Evolutionary conservation across 1,284 basidiomycete genomes (phyloP).

Genomic region (Singerocomus inundabilis): DNA sequence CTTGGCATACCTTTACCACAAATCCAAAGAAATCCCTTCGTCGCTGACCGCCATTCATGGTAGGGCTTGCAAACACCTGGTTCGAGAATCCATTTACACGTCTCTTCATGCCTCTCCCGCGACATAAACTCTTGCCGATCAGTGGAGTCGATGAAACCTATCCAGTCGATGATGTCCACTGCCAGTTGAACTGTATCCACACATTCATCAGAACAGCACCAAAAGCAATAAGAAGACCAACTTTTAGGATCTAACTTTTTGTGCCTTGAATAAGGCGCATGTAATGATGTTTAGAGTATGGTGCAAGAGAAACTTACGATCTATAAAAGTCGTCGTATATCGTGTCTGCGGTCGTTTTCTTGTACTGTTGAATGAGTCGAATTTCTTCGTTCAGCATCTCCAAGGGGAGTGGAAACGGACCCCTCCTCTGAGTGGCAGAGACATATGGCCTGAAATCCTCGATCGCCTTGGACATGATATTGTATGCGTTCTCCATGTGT

Average conservation of each 20-base stretch:
- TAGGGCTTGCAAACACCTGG: slow-evolving; percentile 22
- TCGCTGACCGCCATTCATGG: slow-evolving; percentile 22
- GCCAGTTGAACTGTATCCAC: slow-evolving; percentile 23
- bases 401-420: slow-evolving; percentile 22
- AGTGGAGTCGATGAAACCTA: slow-evolving; percentile 26
- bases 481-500: slow-evolving; percentile 21
- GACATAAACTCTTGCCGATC: slow-evolving; percentile 29
- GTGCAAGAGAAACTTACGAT: slow-evolving; percentile 12
- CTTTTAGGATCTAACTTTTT: slow-evolving; percentile 26
- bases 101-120: slow-evolving; percentile 24
- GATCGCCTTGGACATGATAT: slow-evolving; percentile 24
- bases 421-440: slow-evolving; percentile 15
- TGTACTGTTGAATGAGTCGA: slow-evolving; percentile 23
- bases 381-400: slow-evolving; percentile 26
- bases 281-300: background rate
- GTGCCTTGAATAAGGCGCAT: slow-evolving; percentile 10
- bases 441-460: slow-evolving; percentile 20
- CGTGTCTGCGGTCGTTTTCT: slow-evolving; percentile 11
- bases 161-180: slow-evolving; percentile 22
- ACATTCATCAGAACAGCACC: slow-evolving; percentile 4
- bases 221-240: slow-evolving; percentile 5
- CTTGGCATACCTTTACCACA: slow-evolving; percentile 18
- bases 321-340: slow-evolving; percentile 26
- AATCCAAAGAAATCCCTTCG: slow-evolving; percentile 29
- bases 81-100: slow-evolving; percentile 27